Evolutionary conservation across 345 rosid genomes (phyloP).

Genomic region (Gossypium mustelinum): DNA sequence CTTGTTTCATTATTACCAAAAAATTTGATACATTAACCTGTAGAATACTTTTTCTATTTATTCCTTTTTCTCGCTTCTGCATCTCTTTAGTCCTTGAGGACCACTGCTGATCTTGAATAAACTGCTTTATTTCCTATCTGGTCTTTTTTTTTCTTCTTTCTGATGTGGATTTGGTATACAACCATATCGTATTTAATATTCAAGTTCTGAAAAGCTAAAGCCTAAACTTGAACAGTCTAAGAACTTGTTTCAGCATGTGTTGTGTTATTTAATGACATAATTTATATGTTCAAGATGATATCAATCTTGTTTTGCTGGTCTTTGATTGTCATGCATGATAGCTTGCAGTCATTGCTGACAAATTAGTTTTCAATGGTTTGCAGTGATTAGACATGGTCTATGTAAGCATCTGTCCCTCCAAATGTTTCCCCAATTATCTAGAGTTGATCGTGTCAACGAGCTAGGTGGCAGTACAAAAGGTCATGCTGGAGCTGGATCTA

Average conservation of each 20-base stretch:
- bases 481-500: slow-evolving; percentile 46
- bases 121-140: neutral
- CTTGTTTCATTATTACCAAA: neutral
- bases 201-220: slow-evolving; percentile 3
- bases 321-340: neutral
- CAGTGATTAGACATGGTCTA: slow-evolving; percentile 61
- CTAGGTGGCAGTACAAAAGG: slow-evolving; percentile 10
- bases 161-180: neutral
- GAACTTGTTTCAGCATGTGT: neutral
- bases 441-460: slow-evolving; percentile 48
- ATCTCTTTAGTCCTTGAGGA: neutral
- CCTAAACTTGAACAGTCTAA: neutral
- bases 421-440: slow-evolving; percentile 57
- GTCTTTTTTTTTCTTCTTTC: neutral
- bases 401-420: slow-evolving; percentile 58
- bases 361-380: slow-evolving; percentile 19
- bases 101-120: neutral
- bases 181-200: neutral
- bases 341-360: neutral
- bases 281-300: neutral
- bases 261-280: neutral
- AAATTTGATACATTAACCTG: neutral
- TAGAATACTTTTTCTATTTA: neutral
- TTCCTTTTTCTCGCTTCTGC: neutral
- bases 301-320: neutral